Base-by-base conservation (phyloP, 495 filamentous ascomycete species). In the Aspergillus sclerotioniger region DNA sequence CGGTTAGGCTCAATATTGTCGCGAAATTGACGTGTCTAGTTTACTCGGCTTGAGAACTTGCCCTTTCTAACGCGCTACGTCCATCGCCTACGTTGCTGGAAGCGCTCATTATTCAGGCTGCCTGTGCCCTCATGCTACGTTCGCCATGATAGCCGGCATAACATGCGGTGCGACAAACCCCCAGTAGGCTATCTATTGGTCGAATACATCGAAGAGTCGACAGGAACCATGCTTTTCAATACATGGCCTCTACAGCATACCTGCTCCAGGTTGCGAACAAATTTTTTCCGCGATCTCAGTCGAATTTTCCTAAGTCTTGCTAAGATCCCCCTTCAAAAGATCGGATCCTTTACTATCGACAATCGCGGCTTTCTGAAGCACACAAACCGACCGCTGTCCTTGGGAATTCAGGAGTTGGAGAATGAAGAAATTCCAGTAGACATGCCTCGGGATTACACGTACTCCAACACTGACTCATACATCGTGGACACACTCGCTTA, bases 401-500 rank as follows among this genome's bases (percentile, higher is more conserved):
- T 64, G 50, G 54, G 59, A 49, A 41, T 69, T 29, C 64, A 70
- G 21, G 47, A 64, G 0, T 59, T 72, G 51, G 70, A 77, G 56
- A 75, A 74, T 58, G 68, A 73, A 29, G 49, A 63, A 12, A 72
- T 74, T 37, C 69, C 62, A 31, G 68, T 56, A 46, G 62, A 69
- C 46, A 74, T 77, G 54, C 56, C 53, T 32, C 67, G 69, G 35
- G 61, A 70, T 43, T 50, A 62, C 43, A 77, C 67, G 16, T 69
- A 75, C 62, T 63, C 62, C 8, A 64, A 51, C 37, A 59, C 62
- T 49, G 70, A 77, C 53, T 69, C 70, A 6, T 75, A 71, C 62
- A 53, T 70, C 28, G 50, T 48, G 13, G 70, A 72, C 65, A 59
- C 71, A 13, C 64, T 74, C 56, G 49, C 32, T 0, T 51, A 65